Evolutionary conservation across 1,284 basidiomycete species (phyloP), one percentile per base, ranked within the genome.

Genomic region (Sparassis latifolia): DNA sequence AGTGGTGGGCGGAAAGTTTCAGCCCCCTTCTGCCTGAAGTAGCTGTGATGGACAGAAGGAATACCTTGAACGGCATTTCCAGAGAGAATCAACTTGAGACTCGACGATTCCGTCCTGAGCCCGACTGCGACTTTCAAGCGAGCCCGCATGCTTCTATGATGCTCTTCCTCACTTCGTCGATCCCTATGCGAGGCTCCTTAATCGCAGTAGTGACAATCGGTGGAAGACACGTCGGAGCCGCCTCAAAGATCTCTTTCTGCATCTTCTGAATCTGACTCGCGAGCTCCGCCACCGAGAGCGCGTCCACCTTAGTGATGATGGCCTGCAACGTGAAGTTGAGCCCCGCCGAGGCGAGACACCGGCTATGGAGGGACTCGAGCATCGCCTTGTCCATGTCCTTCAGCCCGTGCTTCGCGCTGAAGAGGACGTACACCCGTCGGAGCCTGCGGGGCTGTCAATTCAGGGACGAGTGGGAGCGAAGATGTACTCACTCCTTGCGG

Each of bases 231-330:
- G 79, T 72, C 9, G 84, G 82, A 4, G 84, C 79, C 0, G 71
- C 67, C 33, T 76, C 68, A 57, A 71, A 76, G 45, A 83, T 76
- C 28, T 75, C 69, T 33, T 56, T 49, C 44, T 60, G 60, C 4
- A 69, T 60, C 20, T 54, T 50, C 33, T 55, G 39, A 30, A 77
- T 67, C 35, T 58, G 59, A 28, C 57, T 56, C 47, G 71, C 63
- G n/a, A 65, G 61, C 20, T 61, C 58, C 40, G 63, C 57, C 5
- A 56, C 38, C 6, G 72, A 65, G 4, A 84, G 66, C 3, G 64
- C 65, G 62, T 89, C 87, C 1, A 73, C 74, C 66, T 88, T 89
- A 29, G 87, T 89, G 58, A 89, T 75, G 47, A 89, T 69, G 1
- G 84, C 73, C 59, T 89, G 87, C 1, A 89, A 62, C 0, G 82